Conservation (phyloP, 306 rosid species). For the Ormosia emarginata region DNA sequence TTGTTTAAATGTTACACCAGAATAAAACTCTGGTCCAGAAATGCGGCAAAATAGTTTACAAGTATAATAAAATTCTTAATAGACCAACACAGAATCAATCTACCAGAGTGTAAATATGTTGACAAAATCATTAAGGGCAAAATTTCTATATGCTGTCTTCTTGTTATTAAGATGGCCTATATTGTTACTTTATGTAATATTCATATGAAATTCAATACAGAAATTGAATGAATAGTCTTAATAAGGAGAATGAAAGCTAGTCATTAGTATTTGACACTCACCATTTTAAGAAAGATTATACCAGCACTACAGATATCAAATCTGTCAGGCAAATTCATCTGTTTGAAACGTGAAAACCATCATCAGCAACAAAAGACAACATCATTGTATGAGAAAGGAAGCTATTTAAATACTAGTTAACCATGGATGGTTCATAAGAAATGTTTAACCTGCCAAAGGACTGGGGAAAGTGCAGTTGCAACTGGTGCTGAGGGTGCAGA, state of each 20-base stretch:
- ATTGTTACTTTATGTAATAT: neutral
- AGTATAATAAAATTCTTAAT: neutral
- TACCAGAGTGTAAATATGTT: neutral
- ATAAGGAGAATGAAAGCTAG: neutral
- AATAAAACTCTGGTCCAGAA: neutral
- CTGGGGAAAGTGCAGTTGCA: too few relatives aligned
- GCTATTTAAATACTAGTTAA: slow-evolving; percentile 15
- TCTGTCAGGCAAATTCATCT: slow-evolving; percentile 62
- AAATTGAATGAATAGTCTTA: neutral
- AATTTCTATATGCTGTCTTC: neutral
- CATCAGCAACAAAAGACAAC: slow-evolving; percentile 19
- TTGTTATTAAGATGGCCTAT: neutral
- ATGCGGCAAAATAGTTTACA: neutral
- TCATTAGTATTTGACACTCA: slow-evolving; percentile 29
- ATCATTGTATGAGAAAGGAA: slow-evolving; percentile 12
- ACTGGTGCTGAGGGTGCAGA: slow-evolving; percentile 39
- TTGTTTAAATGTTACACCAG: neutral
- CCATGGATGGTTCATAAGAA: neutral
- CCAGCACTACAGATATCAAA: slow-evolving; percentile 58
- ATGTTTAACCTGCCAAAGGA: neutral
- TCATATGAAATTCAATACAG: neutral
- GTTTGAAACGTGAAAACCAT: slow-evolving; percentile 39
- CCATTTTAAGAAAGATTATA: slow-evolving; percentile 82
- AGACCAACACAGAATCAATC: neutral
- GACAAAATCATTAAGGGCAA: neutral